Evolutionary conservation across 176 grass and related monocot species (phyloP), one percentile per base, ranked within the genome.

Genomic region (Miscanthus lutarioriparius): DNA sequence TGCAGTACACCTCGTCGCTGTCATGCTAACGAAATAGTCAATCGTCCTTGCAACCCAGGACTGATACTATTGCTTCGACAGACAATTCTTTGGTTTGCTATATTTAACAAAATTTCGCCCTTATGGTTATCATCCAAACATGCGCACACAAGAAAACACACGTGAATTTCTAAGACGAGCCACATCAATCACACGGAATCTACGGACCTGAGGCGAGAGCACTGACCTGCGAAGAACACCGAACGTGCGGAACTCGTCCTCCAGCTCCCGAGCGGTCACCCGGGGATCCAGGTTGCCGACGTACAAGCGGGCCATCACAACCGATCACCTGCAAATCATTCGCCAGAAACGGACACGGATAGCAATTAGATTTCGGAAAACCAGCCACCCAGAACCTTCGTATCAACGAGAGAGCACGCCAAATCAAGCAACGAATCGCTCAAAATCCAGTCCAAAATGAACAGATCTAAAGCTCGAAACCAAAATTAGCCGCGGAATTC

Each of bases 221-320:
- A 67, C 80, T 80, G 25, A 97, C 94, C 94, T 94, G 28, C 90
- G 84, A 68, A 97, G 86, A 67, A 94, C 92, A 32, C 94, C 94
- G 28, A 90, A 94, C 28, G 72, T 65, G 48, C 92, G 92, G 87
- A 97, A 97, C 81, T 97, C 92, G 78, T 97, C 92, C 89, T 94
- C 92, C 22, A 94, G 67, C 76, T 92, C 94, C 69, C 90, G 77
- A 79, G 85, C 92, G 1, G 83, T 87, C 78, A 89, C 87, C 12
- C 86, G 86, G 22, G 90, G 72, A 26, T 97, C 92, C 82, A 97
- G 62, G 72, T 92, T 92, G 25, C 94, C 92, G 20, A 97, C 92
- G 87, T 92, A 97, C 82, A 97, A 81, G 53, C 85, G 92, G 7
- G 92, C 89, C 92, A 94, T 94, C 75, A 63, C 59, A 59, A 23